Evolutionary conservation across 495 filamentous ascomycete species (phyloP), one percentile per base, ranked within the genome.

Genomic region (Neurospora sp.): DNA sequence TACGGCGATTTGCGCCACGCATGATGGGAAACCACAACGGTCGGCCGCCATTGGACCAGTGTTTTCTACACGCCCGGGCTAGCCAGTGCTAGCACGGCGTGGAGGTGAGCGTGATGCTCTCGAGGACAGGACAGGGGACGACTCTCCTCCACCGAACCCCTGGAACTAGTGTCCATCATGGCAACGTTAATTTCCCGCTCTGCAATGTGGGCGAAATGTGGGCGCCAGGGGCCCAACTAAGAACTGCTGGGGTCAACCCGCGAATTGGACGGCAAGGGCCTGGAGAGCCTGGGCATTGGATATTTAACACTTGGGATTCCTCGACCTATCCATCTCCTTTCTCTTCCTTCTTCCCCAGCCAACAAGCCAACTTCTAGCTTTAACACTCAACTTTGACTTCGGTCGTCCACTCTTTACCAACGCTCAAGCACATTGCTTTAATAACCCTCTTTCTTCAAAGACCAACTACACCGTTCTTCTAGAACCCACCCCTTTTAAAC

Each of bases 401-500:
- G 85, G 86, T 87, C 85, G 85, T 88, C 86, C 86, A 88, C 78
- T 87, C 86, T 87, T 87, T 85, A 76, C 78, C 81, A 72, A 73
- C 70, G 71, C 76, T 72, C 77, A 80, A 82, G 78, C 80, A 81
- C 82, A 73, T 72, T 78, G 83, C 83, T 86, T 82, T 69, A 70
- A 75, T 76, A 71, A 78, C 79, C 77, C 71, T 81, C 81, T 83
- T 82, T 83, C 69, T 76, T 71, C 77, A 77, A 73, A 75, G 73
- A 70, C 65, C 39, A 80, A 71, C 68, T 69, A 20, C 68, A 70
- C 70, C 70, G 70, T 71, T 74, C 73, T 75, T 80, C 78, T 7
- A 61, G 53, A 61, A 61, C 53, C 53, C 53, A 16, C 53, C 53
- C 77, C 79, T 81, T 83, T 78, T 73, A 70, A 75, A 79, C 81